phyloP scores from a whole-genome alignment of 2,329 filamentous ascomycete genomes.

The Cryphonectria parasitica region DNA sequence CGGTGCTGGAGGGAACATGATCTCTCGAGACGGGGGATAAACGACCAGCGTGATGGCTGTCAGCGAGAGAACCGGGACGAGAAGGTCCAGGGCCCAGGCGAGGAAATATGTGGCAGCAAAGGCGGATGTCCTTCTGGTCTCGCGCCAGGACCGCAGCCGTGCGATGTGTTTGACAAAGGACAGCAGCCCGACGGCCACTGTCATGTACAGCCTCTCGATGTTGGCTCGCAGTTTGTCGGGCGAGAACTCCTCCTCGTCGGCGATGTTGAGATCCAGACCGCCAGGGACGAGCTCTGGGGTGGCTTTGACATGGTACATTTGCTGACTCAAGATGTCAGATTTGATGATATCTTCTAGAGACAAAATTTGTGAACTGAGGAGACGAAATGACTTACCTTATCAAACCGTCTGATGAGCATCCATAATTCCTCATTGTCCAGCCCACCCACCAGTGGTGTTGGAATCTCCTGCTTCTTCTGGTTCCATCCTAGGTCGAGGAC shows the following conservation, averaged over 20 bases:
- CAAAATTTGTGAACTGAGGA: too few species aligned
- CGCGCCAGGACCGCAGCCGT: slow-evolving; percentile 78
- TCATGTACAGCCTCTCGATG: slow-evolving; percentile 81
- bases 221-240: slow-evolving; percentile 81
- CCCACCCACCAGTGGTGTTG: slow-evolving; percentile 66
- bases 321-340: slow-evolving; percentile 43
- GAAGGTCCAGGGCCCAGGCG: slow-evolving; percentile 75
- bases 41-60: slow-evolving; percentile 68
- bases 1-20: slow-evolving; percentile 78
- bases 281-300: slow-evolving; percentile 63
- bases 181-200: slow-evolving; percentile 69
- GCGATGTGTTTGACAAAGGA: slow-evolving; percentile 73
- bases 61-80: slow-evolving; percentile 63
- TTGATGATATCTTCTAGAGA: not conserved
- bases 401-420: slow-evolving; percentile 72
- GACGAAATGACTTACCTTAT: slow-evolving; percentile 57
- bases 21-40: slow-evolving; percentile 62
- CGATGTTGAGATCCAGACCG: slow-evolving; percentile 77
- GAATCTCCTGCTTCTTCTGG: slow-evolving; percentile 58
- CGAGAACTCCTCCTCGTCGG: slow-evolving; percentile 82
- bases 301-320: slow-evolving; percentile 70
- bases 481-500: slow-evolving; percentile 74
- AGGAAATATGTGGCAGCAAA: slow-evolving; percentile 61
- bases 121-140: slow-evolving; percentile 66
- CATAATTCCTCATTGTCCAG: slow-evolving; percentile 75